A percentile compares a stretch with the other conserved stretches of the same genome.
Conservation (phyloP, 1,284 basidiomycete species). For the Anthracocystis setariae region DNA sequence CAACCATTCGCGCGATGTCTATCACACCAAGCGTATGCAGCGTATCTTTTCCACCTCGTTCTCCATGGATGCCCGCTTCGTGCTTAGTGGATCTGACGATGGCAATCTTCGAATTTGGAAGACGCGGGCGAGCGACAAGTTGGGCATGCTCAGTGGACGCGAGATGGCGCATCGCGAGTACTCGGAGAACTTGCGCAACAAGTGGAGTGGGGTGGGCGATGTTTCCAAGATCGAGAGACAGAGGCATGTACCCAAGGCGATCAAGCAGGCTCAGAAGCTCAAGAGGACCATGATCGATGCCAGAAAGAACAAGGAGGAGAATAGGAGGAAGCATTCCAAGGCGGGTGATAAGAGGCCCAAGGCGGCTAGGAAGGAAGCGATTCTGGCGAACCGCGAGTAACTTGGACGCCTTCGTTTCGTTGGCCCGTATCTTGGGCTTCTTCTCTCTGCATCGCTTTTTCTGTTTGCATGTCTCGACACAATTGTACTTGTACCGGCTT, state of each 20-base stretch:
- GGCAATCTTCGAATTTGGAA: conserved; percentile 98
- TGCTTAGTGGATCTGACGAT: conserved; percentile 93
- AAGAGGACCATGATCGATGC: conserved; percentile 94
- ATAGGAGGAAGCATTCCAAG: conserved; percentile 76
- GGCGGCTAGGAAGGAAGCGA: conserved; percentile 79
- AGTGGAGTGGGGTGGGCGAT: conserved; percentile 80
- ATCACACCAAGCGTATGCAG: conserved; percentile 99
- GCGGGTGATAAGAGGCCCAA: conserved; percentile 88
- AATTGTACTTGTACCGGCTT: conserved; percentile 33
- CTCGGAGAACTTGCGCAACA: conserved; percentile 83
- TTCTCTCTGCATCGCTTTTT: background rate
- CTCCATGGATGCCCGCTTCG: conserved; percentile 90
- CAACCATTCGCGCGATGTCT: conserved; percentile 81
- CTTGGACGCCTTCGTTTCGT: background rate
- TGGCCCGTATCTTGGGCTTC: too few species aligned
- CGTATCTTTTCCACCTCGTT: conserved; percentile 75
- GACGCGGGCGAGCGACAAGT: conserved; percentile 87
- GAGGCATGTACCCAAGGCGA: conserved; percentile 87
- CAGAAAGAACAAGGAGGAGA: conserved; percentile 89
- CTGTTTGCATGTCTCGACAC: conserved; percentile 7
- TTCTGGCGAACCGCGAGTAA: conserved; percentile 44
- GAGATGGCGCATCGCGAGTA: conserved; percentile 94
- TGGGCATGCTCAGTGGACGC: conserved; percentile 89
- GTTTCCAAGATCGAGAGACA: conserved; percentile 83
- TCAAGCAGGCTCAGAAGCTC: conserved; percentile 86